Conservation (phyloP, 2,329 filamentous ascomycete species). For the Graphilbum fragrans region DNA sequence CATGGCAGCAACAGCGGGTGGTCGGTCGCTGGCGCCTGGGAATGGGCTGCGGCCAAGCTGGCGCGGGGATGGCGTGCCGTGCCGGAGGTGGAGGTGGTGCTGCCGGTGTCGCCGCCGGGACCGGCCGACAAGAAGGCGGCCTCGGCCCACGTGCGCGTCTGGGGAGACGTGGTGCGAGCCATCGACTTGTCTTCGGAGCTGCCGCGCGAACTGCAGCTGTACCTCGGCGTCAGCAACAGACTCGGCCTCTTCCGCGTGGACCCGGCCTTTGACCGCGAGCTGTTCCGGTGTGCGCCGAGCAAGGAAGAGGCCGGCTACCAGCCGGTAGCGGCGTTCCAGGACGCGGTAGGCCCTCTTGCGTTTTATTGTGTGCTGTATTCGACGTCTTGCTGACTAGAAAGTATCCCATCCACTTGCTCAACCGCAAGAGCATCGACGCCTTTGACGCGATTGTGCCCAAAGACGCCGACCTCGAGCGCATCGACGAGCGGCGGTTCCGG, state of each 20-base stretch:
- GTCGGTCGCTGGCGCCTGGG: constrained; percentile 15
- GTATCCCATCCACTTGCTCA: constrained; percentile 61
- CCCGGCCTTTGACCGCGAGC: constrained; percentile 41
- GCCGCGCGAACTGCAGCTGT: constrained; percentile 49
- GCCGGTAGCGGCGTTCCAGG: constrained; percentile 55
- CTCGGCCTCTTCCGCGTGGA: constrained; percentile 60
- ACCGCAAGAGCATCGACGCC: constrained; percentile 49
- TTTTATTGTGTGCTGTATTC: not conserved
- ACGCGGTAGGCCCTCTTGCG: constrained; percentile 41
- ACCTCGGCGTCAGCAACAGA: constrained; percentile 53
- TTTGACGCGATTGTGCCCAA: constrained; percentile 44
- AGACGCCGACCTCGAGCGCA: constrained; percentile 30
- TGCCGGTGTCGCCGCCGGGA: constrained; percentile 40
- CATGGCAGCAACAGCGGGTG: constrained; percentile 19
- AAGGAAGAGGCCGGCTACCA: constrained; percentile 49
- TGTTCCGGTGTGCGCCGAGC: constrained; percentile 47
- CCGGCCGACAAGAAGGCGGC: not conserved
- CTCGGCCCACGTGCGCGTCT: constrained; percentile 39
- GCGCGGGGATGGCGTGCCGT: constrained; percentile 32
- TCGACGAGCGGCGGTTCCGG: constrained; percentile 54
- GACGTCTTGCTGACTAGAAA: constrained; percentile 15
- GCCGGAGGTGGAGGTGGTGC: constrained; percentile 50
- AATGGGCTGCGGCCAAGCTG: constrained; percentile 36
- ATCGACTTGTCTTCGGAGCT: constrained; percentile 47
- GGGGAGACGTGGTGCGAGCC: constrained; percentile 43